Evolutionary conservation across 805 yeast genomes (phyloP), one percentile per base, ranked within the genome.

Genomic region (Middelhovenomyces tepae): DNA sequence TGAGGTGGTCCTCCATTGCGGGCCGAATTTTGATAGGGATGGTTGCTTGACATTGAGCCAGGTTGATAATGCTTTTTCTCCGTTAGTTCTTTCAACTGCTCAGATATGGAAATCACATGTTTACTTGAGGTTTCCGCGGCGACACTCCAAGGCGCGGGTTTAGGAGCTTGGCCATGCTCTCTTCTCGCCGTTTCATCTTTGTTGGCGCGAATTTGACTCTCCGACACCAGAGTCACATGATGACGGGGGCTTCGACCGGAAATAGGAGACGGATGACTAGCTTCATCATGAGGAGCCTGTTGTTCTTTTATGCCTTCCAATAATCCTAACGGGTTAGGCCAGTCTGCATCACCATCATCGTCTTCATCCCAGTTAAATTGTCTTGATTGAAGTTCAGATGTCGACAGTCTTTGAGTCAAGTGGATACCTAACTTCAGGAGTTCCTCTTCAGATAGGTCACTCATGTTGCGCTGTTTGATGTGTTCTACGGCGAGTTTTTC

Each of bases 331-430:
- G 9, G 9, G 23, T 21, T 9, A n/a, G 51, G 56, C 45, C 43
- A 43, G 24, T 50, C 56, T 32, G 47, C 58, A 30, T 58, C 65
- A 30, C 58, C 65, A 27, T 57, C 63, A 32, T 56, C 62, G 23
- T 53, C 57, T 29, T 53, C 57, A 22, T 51, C 63, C 65, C 65
- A 60, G 42, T 50, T 50, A 38, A 52, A 40, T 27, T 50, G 48
- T 16, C 47, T 40, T 2, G 42, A 22, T 3, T 24, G 32, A 20
- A 36, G 42, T 15, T 36, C 27, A 10, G 46, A 40, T 15, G 51
- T 43, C 9, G 50, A 44, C 19, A 54, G 45, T 14, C 62, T 42
- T 18, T 47, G 51, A 3, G 60, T 50, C 13, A 57, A 45, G 19
- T 47, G 50, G 27, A 58, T 59, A 5, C 62, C 62, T 37, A 42